These are phyloP conservation scores for Candida patagonica DNA, from an alignment of 805 yeast species.

Conservation along the genomic window DNA sequence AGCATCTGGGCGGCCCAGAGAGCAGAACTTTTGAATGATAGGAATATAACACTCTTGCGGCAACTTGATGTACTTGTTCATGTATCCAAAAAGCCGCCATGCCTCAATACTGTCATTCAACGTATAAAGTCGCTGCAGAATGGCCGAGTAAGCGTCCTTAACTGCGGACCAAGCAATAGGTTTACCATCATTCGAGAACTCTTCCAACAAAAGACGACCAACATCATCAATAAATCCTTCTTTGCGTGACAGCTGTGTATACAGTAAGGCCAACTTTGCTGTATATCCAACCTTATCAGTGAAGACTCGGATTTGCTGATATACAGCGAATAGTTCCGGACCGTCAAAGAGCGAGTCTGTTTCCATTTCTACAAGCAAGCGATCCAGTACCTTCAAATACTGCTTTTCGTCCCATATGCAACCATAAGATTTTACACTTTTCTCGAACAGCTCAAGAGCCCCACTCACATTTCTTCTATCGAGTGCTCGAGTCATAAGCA, in stretches of 20 bases:
- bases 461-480: conserved; percentile 20
- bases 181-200: conserved; percentile 24
- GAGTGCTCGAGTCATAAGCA: conserved; percentile 30
- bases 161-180: conserved; percentile 15
- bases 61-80: conserved; percentile 45
- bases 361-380: conserved; percentile 24
- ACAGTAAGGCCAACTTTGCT: conserved; percentile 33
- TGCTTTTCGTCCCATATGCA: conserved; percentile 33
- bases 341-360: conserved; percentile 22
- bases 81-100: conserved; percentile 50
- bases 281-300: conserved; percentile 31
- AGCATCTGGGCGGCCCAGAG: conserved; percentile 46
- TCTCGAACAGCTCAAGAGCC: conserved; percentile 30
- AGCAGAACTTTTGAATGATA: conserved; percentile 47
- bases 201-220: conserved; percentile 34
- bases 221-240: conserved; percentile 31
- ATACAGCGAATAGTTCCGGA: conserved; percentile 26
- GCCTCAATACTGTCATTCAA: conserved; percentile 35
- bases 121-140: conserved; percentile 35
- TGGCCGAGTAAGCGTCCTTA: conserved; percentile 26
- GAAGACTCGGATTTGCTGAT: conserved; percentile 35
- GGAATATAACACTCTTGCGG: conserved; percentile 54
- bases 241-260: conserved; percentile 29
- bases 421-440: conserved; percentile 32
- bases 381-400: conserved; percentile 19